Evolutionary conservation across 2,329 filamentous ascomycete genomes (phyloP).

Genomic region (Colletotrichum liaoningense): DNA sequence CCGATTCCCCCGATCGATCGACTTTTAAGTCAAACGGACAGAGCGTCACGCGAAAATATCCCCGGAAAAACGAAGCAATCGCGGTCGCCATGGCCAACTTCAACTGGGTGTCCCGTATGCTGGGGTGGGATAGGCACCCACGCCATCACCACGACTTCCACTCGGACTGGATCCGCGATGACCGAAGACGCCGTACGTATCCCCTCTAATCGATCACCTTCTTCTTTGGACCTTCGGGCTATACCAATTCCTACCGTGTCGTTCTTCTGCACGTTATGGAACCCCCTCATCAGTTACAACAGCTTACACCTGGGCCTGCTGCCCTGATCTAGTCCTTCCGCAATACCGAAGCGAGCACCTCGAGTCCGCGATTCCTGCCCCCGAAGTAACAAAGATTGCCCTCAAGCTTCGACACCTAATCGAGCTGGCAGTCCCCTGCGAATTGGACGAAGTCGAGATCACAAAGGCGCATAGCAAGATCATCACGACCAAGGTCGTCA

Average conservation of each 20-base stretch:
- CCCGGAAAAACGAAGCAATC: neutral
- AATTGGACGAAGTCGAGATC: conserved; percentile 81
- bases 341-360: conserved; percentile 67
- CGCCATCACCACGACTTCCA: conserved; percentile 45
- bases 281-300: neutral
- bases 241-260: too few species aligned
- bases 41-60: neutral
- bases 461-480: conserved; percentile 86
- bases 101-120: conserved; percentile 43
- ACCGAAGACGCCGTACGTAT: conserved; percentile 56
- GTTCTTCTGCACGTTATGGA: neutral
- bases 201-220: neutral
- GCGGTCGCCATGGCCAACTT: conserved; percentile 41
- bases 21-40: neutral
- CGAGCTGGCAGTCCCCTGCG: conserved; percentile 89
- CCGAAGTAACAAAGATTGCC: conserved; percentile 89
- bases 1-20: neutral
- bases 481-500: conserved; percentile 83
- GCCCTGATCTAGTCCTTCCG: conserved; percentile 69
- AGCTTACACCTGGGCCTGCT: conserved; percentile 25
- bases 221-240: too few species aligned
- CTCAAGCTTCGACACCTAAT: conserved; percentile 91
- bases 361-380: conserved; percentile 76
- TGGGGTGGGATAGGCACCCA: conserved; percentile 50
- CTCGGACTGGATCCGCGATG: conserved; percentile 52